Base-by-base conservation (phyloP, 352 stramenopile species). In the Globisporangium parvum region DNA sequence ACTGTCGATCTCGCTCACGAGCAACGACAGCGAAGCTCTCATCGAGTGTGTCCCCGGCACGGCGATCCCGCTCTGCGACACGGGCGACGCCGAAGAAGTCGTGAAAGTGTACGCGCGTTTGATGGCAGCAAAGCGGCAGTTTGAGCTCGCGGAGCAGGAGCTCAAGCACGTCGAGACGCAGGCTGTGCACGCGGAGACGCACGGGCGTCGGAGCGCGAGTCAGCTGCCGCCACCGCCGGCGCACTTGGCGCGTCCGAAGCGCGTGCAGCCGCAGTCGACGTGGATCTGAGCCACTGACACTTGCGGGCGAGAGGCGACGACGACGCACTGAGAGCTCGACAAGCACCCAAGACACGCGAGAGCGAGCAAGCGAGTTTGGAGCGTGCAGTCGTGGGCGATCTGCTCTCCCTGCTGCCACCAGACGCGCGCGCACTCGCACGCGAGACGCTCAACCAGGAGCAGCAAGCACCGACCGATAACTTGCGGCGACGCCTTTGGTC, bases 21-120 rank as follows among this genome's bases (percentile, higher is more conserved):
- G 55, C 47, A 57, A 40, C 24, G 55, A 62, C n/a, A 41, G 18
- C 12, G 39, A 54, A 28, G 26, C 18, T 6, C n/a, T 53, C 8
- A 28, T 56, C 2, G 55, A 62, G 48, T 62, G 55, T 31, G 55
- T 62, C 5, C 55, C 55, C 18, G 55, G 55, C 21, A 62, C 55
- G 40, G 37, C 17, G 28, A 62, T 62, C 40, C 55, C 55, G 18
- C 33, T 62, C 5, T 62, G 55, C 31, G 55, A 62, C 28, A 62
- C 55, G 40, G 49, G 40, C 15, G 55, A 62, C 41, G 47, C 55
- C 10, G 55, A 62, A 20, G 55, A 62, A 26, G 55, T 62, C 20
- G 55, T 62, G n/a, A 62, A 62, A n/a, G 55, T 62, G 48, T 62
- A 62, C 48, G 55, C 55, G 40, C 55, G 55, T 8, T 40, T 62